Percentiles rank a stretch among this genome's conserved stretches.
phyloP scores from a whole-genome alignment of 305 asterid genomes.

The Solanum chacoense region DNA sequence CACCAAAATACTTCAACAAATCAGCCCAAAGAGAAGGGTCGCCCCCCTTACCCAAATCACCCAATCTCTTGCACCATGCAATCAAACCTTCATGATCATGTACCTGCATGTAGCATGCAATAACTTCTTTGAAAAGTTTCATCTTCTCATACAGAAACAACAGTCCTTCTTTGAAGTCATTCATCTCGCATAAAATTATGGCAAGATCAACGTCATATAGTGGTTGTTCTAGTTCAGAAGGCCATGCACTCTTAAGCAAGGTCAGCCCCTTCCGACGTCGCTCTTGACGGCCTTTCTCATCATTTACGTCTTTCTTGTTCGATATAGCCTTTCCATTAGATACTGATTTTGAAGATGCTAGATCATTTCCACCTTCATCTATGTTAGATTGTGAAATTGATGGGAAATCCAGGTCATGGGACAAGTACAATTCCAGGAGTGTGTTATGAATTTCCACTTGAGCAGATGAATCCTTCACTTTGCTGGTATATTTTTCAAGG shows the following conservation, averaged over 20 bases:
- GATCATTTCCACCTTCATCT: slow-evolving; percentile 28
- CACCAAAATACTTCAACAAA: slow-evolving; percentile 90
- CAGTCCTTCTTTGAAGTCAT: slow-evolving; percentile 68
- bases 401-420: slow-evolving; percentile 70
- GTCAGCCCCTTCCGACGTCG: slow-evolving; percentile 63
- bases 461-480: slow-evolving; percentile 93
- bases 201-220: slow-evolving; percentile 85
- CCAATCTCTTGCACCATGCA: slow-evolving; percentile 93
- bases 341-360: slow-evolving; percentile 25
- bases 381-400: slow-evolving; percentile 44
- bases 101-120: slow-evolving; percentile 90
- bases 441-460: slow-evolving; percentile 96
- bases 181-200: slow-evolving; percentile 84
- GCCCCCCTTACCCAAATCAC: slow-evolving; percentile 82
- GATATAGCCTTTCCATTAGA: slow-evolving; percentile 30
- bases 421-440: slow-evolving; percentile 75
- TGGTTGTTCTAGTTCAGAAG: slow-evolving; percentile 82
- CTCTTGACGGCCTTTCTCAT: slow-evolving; percentile 54
- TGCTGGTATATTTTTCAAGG: slow-evolving; percentile 68
- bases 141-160: slow-evolving; percentile 81
- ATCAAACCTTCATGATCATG: slow-evolving; percentile 91
- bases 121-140: slow-evolving; percentile 92
- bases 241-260: slow-evolving; percentile 89
- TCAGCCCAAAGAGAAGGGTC: slow-evolving; percentile 94
- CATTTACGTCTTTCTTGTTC: slow-evolving; percentile 17